Percentiles rank a stretch among this genome's conserved stretches.
Conservation (phyloP, 164 flowering plant genomes). For the Malania oleifera region DNA sequence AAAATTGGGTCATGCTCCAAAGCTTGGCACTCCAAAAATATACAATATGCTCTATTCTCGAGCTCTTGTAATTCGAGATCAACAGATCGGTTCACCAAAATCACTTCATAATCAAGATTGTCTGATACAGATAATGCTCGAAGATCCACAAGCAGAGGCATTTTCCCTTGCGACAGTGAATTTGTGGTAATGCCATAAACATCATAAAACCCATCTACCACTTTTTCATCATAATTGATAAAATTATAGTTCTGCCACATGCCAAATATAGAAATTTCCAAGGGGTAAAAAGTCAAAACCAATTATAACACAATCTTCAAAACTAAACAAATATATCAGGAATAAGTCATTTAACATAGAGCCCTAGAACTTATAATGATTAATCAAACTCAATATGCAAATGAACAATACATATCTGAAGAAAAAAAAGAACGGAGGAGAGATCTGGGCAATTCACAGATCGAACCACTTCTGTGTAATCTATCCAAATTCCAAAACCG, state of each 20-base stretch:
- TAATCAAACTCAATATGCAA: no score
- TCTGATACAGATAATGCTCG: conserved; percentile 52
- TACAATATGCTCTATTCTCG: conserved; percentile 49
- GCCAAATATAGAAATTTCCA: conserved; percentile 6
- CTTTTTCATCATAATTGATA: conserved; percentile 80
- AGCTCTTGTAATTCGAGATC: conserved; percentile 69
- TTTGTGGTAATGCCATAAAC: conserved; percentile 57
- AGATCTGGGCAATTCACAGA: background rate
- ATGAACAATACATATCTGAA: no score
- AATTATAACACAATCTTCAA: background rate
- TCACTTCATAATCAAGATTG: conserved; percentile 68
- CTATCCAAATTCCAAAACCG: background rate
- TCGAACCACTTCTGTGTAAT: background rate
- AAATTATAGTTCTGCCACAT: conserved; percentile 77
- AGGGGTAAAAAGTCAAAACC: background rate
- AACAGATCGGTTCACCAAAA: conserved; percentile 62
- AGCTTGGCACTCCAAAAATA: conserved; percentile 45
- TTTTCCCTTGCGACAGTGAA: conserved; percentile 49
- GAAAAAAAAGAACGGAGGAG: background rate
- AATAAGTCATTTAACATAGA: no score
- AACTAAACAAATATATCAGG: background rate
- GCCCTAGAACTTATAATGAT: no score
- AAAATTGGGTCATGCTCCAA: conserved; percentile 30
- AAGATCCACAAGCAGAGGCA: conserved; percentile 81
- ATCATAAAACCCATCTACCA: conserved; percentile 93